phyloP scores from a whole-genome alignment of 179 eudicot genomes.

The Amaranthus tricolor region DNA sequence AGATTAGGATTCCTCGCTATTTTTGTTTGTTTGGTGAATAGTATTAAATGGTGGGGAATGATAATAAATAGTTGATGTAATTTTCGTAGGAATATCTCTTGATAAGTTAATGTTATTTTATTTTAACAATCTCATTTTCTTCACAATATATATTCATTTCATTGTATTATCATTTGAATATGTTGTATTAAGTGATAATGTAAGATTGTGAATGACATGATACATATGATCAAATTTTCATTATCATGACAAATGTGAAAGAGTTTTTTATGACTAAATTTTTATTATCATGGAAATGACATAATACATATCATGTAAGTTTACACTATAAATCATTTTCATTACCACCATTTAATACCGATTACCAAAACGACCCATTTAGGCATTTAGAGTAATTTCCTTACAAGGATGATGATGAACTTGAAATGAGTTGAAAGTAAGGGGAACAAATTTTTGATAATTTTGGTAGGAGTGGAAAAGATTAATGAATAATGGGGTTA shows the following conservation, averaged over 20 bases:
- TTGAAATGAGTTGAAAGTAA: neutral
- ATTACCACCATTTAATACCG: no score
- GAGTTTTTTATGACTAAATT: neutral
- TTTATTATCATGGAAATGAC: neutral
- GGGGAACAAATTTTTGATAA: conserved; percentile 1
- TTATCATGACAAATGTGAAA: no score
- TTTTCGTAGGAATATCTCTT: no score
- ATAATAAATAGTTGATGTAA: no score
- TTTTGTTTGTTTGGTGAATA: no score
- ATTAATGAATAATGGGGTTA: conserved; percentile 23
- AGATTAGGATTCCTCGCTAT: no score
- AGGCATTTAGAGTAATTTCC: neutral
- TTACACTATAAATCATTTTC: no score
- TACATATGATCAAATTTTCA: neutral
- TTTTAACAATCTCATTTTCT: no score
- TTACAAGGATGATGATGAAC: neutral
- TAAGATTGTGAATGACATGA: neutral
- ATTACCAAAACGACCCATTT: no score
- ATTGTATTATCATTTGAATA: neutral
- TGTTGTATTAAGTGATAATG: conserved; percentile 12
- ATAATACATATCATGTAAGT: neutral
- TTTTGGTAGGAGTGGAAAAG: conserved; percentile 14
- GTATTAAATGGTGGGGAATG: no score
- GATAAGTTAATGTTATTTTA: no score
- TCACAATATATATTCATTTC: no score